These are phyloP conservation scores for Rhododendron molle DNA, from an alignment of 148 eudicot genomes.

Conservation along the genomic window DNA sequence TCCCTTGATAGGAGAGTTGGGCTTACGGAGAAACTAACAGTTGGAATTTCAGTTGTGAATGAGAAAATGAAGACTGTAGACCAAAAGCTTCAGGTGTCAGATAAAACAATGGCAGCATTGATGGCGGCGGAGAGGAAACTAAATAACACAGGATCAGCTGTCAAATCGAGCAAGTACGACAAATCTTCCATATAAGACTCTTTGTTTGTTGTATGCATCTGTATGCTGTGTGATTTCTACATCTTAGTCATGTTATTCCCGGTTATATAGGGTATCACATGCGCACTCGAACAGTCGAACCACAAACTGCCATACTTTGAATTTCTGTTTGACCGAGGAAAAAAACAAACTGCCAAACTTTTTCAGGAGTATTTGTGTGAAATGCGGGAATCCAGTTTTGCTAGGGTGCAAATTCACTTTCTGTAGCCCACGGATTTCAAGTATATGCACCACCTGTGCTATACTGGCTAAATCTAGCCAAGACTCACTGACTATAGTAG, in stretches of 20 bases:
- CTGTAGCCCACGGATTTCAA: neutral
- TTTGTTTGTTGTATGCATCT: neutral
- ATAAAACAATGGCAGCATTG: conserved; percentile 91
- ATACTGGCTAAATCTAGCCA: neutral
- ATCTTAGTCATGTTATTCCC: neutral
- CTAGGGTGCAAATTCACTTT: neutral
- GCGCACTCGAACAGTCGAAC: neutral
- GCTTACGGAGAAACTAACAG: conserved; percentile 72
- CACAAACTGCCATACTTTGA: neutral
- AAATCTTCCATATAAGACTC: neutral
- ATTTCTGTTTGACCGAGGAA: too few relatives aligned
- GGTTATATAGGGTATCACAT: neutral
- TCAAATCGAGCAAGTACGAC: conserved; percentile 86
- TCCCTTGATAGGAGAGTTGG: conserved; percentile 87
- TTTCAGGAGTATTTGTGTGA: neutral
- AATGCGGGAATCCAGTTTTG: neutral
- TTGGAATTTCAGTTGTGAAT: conserved; percentile 86
- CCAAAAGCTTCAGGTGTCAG: conserved; percentile 91
- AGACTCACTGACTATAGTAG: neutral
- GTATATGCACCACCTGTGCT: neutral
- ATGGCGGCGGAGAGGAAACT: conserved; percentile 93
- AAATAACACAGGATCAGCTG: conserved; percentile 85
- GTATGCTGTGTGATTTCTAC: neutral
- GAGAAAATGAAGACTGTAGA: conserved; percentile 95
- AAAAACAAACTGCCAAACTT: neutral